A percentile compares a stretch with the other conserved stretches of the same genome.
phyloP scores from a whole-genome alignment of 345 rosid genomes.

The Corymbia maculata region DNA sequence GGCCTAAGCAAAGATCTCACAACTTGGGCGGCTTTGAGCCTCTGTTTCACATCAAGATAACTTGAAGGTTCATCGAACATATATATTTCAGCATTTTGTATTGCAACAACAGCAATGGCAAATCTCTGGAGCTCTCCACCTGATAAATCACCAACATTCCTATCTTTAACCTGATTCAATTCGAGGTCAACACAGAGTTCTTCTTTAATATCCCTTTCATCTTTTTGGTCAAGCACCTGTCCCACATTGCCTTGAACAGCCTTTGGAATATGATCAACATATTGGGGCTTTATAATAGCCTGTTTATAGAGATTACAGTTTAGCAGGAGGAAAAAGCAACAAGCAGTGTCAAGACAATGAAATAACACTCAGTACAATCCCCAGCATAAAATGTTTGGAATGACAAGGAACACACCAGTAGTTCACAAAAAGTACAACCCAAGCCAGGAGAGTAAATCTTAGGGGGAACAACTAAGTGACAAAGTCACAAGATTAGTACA shows the following conservation, averaged over 20 bases:
- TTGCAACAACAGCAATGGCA: conserved; percentile 92
- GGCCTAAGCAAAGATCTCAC: conserved; percentile 83
- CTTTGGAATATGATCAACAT: conserved; percentile 95
- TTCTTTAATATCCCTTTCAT: conserved; percentile 70
- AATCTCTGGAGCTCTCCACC: conserved; percentile 99
- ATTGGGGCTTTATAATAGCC: conserved; percentile 98
- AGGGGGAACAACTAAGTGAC: not conserved
- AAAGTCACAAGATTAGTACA: not conserved
- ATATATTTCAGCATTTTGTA: conserved; percentile 97
- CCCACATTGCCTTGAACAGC: conserved; percentile 96
- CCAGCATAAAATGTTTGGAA: not conserved
- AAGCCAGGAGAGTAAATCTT: not conserved
- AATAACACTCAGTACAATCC: not conserved
- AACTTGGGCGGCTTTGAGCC: conserved; percentile 98
- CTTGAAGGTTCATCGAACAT: conserved; percentile 99
- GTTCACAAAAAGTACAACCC: not conserved
- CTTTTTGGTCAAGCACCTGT: conserved; percentile 86
- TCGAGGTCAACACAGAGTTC: conserved; percentile 78
- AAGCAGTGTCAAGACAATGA: not conserved
- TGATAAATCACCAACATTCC: conserved; percentile 84
- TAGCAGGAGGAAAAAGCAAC: not conserved
- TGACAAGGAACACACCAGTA: not conserved
- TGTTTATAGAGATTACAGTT: conserved; percentile 1
- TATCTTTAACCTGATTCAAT: conserved; percentile 89
- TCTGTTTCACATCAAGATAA: conserved; percentile 97